Conservation (phyloP, 495 filamentous ascomycete genomes). For the Antarctomyces pellizariae region DNA sequence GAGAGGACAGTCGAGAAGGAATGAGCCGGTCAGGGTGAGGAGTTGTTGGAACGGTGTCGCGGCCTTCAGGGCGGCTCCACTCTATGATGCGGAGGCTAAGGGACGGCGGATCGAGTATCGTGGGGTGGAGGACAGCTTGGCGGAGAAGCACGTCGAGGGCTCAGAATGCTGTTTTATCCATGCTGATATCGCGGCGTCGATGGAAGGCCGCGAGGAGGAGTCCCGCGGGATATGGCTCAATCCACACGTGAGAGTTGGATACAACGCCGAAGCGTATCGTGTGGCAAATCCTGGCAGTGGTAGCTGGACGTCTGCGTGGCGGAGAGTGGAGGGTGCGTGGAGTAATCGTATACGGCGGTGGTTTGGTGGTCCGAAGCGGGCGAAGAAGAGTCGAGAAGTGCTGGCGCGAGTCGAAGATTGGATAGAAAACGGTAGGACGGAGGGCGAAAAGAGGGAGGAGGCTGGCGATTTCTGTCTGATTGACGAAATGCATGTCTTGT, state of each 20-base stretch:
- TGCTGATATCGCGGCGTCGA: conserved; percentile 19
- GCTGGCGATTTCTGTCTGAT: conserved; percentile 43
- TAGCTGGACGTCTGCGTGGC: conserved; percentile 17
- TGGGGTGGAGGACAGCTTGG: conserved; percentile 45
- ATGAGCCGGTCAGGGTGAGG: conserved; percentile 5
- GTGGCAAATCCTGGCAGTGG: conserved; percentile 19
- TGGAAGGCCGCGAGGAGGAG: no score
- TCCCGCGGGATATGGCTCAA: conserved; percentile 58
- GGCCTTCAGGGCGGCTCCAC: conserved; percentile 24
- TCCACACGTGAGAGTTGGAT: conserved; percentile 54
- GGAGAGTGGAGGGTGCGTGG: conserved; percentile 27
- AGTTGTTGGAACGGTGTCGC: conserved; percentile 78
- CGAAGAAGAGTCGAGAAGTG: conserved; percentile 18
- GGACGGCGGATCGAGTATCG: conserved; percentile 33
- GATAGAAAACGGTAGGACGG: conserved; percentile 6
- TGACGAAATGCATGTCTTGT: conserved; percentile 69
- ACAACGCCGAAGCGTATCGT: conserved; percentile 33
- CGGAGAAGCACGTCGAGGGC: conserved; percentile 43
- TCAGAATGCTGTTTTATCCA: conserved; percentile 74
- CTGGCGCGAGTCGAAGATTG: conserved; percentile 17
- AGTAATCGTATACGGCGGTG: conserved; percentile 31
- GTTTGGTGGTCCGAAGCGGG: conserved; percentile 15
- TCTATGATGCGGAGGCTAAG: conserved; percentile 17
- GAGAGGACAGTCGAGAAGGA: conserved; percentile 2
- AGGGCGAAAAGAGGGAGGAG: conserved; percentile 19